These are phyloP conservation scores for Azolla pinnata DNA, from an alignment of 75 land plant genomes.

Conservation along the genomic window DNA sequence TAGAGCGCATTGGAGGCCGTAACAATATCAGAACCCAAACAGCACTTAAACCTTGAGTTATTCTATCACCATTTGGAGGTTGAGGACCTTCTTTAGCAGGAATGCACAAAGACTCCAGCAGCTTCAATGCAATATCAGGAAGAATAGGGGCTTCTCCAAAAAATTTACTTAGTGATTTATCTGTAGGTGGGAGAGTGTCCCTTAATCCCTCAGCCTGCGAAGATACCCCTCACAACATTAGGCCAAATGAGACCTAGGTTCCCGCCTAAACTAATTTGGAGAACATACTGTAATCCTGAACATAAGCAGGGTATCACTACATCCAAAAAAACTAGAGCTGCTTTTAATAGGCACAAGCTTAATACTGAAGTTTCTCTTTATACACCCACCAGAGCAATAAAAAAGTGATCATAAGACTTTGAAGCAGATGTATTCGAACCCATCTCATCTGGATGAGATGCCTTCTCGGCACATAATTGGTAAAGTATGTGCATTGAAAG, in stretches of 20 bases:
- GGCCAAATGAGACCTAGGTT: neutral
- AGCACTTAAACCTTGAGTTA: slow-evolving; percentile 85
- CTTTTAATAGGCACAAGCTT: no score
- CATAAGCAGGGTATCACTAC: no score
- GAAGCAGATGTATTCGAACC: no score
- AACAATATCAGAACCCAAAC: slow-evolving; percentile 80
- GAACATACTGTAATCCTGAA: no score
- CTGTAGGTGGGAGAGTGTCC: slow-evolving; percentile 78
- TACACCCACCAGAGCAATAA: slow-evolving; percentile 69
- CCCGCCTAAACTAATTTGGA: no score
- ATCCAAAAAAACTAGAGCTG: no score
- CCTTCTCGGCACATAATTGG: slow-evolving; percentile 60
- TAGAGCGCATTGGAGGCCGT: slow-evolving; percentile 70
- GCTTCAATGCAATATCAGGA: slow-evolving; percentile 49
- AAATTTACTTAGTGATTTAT: slow-evolving; percentile 74
- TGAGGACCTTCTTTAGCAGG: slow-evolving; percentile 37
- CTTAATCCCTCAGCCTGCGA: slow-evolving; percentile 70
- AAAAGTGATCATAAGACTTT: slow-evolving; percentile 67
- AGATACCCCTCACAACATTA: neutral
- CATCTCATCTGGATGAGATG: slow-evolving; percentile 38
- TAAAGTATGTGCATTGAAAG: slow-evolving; percentile 87
- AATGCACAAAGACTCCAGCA: slow-evolving; percentile 64
- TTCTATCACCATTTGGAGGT: slow-evolving; percentile 54
- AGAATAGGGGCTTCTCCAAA: slow-evolving; percentile 73
- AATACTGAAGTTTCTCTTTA: no score